These are phyloP conservation scores for Zopfochytrium polystomum DNA, from an alignment of 371 early-diverging fungal genomes.

Conservation along the genomic window DNA sequence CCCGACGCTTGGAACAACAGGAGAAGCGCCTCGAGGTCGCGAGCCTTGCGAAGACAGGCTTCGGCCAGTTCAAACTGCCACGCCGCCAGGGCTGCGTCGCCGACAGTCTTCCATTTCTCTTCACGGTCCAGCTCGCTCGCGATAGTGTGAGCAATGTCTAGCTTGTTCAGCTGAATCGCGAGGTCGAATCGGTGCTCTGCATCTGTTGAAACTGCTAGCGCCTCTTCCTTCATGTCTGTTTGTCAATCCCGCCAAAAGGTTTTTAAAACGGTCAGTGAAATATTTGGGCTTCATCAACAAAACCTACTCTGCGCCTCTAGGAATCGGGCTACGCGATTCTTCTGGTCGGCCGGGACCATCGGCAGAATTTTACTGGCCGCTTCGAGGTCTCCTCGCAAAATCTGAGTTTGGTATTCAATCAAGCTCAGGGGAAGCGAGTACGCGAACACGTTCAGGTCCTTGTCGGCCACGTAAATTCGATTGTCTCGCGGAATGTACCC, in stretches of 20 bases:
- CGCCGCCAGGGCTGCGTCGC: slow-evolving; percentile 79
- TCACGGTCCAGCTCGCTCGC: slow-evolving; percentile 78
- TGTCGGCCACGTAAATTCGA: slow-evolving; percentile 89
- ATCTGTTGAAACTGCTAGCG: slow-evolving; percentile 89
- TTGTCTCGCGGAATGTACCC: slow-evolving; percentile 94
- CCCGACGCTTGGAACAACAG: slow-evolving; percentile 86
- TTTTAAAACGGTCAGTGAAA: neutral
- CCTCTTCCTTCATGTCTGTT: slow-evolving; percentile 78
- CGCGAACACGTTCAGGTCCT: slow-evolving; percentile 83
- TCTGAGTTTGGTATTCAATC: slow-evolving; percentile 94
- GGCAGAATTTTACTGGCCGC: slow-evolving; percentile 76
- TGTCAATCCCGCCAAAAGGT: neutral
- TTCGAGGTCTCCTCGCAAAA: slow-evolving; percentile 87
- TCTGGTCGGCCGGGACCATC: slow-evolving; percentile 78
- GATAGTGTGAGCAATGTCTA: slow-evolving; percentile 82
- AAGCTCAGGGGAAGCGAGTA: slow-evolving; percentile 88
- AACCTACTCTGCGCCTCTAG: slow-evolving; percentile 75
- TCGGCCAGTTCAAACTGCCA: slow-evolving; percentile 86
- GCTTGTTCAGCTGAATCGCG: slow-evolving; percentile 77
- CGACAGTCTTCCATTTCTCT: slow-evolving; percentile 87
- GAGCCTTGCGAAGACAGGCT: slow-evolving; percentile 81
- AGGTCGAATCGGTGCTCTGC: slow-evolving; percentile 93
- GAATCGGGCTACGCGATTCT: slow-evolving; percentile 89
- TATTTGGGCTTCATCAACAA: neutral
- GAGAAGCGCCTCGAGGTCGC: slow-evolving; percentile 84